A percentile compares a stretch with the other conserved stretches of the same genome.
Conservation (phyloP, 1,284 basidiomycete genomes). For the Apiotrichum veenhuisii region DNA sequence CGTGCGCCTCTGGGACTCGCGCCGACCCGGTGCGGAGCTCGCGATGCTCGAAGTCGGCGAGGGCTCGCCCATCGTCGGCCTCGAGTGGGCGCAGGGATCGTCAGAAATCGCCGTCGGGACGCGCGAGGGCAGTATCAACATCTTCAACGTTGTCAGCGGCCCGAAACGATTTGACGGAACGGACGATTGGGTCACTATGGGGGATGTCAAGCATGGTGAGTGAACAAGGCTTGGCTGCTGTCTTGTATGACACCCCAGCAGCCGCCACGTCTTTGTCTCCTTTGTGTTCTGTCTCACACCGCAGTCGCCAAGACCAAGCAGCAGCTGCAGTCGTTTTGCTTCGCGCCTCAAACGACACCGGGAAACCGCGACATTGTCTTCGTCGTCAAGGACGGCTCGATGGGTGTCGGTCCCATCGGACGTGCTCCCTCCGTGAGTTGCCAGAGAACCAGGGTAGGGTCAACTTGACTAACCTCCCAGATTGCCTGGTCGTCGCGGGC, state of each 20-base stretch:
- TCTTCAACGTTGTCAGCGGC: slow-evolving; percentile 41
- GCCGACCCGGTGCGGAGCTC: slow-evolving; percentile 33
- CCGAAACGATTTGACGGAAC: slow-evolving; percentile 12
- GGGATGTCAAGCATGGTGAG: slow-evolving; percentile 37
- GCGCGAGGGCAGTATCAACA: slow-evolving; percentile 39
- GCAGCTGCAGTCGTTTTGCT: slow-evolving; percentile 39
- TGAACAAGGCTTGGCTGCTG: background rate
- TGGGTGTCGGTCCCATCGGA: slow-evolving; percentile 35
- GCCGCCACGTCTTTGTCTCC: background rate
- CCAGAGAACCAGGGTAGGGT: too few species aligned
- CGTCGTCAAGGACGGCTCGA: slow-evolving; percentile 42
- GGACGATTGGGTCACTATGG: slow-evolving; percentile 37
- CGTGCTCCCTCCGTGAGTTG: slow-evolving; percentile 29
- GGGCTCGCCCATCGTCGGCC: slow-evolving; percentile 18
- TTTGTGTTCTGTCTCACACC: too few species aligned
- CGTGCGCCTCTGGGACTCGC: slow-evolving; percentile 45
- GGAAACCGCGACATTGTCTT: slow-evolving; percentile 34
- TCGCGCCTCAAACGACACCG: slow-evolving; percentile 20
- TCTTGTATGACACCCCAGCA: too few species aligned
- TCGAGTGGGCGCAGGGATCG: slow-evolving; percentile 32
- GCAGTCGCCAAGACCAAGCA: slow-evolving; percentile 41
- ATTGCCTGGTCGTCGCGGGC: slow-evolving; percentile 22
- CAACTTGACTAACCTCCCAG: slow-evolving; percentile 5
- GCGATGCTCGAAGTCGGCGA: slow-evolving; percentile 32
- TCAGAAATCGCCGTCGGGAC: slow-evolving; percentile 37